Evolutionary conservation across 345 rosid species (phyloP).

Genomic region (Eucalyptus urophylla): DNA sequence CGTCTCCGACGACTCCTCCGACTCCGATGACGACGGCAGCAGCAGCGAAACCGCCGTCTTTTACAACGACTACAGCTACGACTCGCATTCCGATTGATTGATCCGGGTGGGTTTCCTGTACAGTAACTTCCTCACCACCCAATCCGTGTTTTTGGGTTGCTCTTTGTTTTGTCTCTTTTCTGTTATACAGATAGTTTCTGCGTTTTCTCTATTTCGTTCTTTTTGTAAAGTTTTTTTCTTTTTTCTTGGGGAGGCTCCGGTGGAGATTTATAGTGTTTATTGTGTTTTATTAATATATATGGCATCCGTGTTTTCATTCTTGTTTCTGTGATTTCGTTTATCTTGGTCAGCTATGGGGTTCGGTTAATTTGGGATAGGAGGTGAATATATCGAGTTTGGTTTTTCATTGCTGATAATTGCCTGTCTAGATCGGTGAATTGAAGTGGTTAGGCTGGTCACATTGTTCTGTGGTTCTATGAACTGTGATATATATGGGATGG

Average conservation of each 20-base stretch:
- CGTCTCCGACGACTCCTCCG: constrained; percentile 3
- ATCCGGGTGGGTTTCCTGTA: background rate
- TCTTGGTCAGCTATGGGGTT: background rate
- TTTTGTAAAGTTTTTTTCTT: background rate
- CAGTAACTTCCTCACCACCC: background rate
- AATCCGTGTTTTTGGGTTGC: background rate
- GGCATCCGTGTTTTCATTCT: background rate
- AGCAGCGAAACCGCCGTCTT: constrained; percentile 1
- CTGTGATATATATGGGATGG: background rate
- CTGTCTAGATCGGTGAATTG: background rate
- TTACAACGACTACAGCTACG: constrained; percentile 18
- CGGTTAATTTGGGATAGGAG: background rate
- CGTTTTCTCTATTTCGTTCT: background rate
- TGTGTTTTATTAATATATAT: background rate
- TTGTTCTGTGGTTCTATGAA: background rate
- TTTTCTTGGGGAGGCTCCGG: background rate
- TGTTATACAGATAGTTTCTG: background rate
- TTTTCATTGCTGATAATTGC: background rate
- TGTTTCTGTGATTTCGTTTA: background rate
- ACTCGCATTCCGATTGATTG: background rate
- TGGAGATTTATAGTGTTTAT: background rate
- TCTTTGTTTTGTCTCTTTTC: background rate
- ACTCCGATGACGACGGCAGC: background rate
- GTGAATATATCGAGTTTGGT: background rate
- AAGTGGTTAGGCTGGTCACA: background rate